These are phyloP conservation scores for Auricularia sp. DNA, from an alignment of 768 basidiomycete species.

Conservation along the genomic window DNA sequence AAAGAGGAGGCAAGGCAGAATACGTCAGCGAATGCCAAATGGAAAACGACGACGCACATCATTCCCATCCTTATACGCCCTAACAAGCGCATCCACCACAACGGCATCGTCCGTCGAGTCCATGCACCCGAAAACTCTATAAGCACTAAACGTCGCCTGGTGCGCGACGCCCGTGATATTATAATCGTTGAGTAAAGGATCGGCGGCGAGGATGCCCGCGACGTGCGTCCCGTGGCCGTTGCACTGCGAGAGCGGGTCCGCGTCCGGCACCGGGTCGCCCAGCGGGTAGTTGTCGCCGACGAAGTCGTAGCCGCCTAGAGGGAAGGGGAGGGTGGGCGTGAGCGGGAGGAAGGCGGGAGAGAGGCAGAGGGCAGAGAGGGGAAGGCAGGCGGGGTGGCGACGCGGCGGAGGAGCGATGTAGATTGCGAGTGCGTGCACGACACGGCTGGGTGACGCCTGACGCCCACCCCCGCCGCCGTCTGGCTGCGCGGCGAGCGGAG, in stretches of 20 bases:
- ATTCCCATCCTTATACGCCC: conserved; percentile 15
- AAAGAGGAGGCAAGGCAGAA: too few relatives aligned
- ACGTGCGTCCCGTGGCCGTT: conserved; percentile 8
- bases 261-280: neutral
- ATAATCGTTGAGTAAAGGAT: conserved; percentile 18
- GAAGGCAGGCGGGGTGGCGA: too few relatives aligned
- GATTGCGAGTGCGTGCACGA: neutral
- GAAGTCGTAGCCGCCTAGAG: conserved; percentile 7
- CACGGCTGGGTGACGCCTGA: too few relatives aligned
- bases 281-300: conserved; percentile 12
- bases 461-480: too few relatives aligned
- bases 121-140: conserved; percentile 13
- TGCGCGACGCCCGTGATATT: conserved; percentile 29
- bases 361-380: too few relatives aligned
- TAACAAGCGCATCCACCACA: conserved; percentile 5
- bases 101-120: conserved; percentile 16
- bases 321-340: too few relatives aligned
- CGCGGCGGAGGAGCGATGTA: too few relatives aligned
- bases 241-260: conserved; percentile 7
- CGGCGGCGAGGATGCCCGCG: conserved; percentile 19
- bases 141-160: conserved; percentile 17
- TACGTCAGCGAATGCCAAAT: too few relatives aligned
- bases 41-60: conserved; percentile 10
- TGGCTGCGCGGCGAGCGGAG: too few relatives aligned
- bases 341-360: too few relatives aligned